phyloP scores from a whole-genome alignment of 345 rosid genomes.

The Eucalyptus erythrocorys region DNA sequence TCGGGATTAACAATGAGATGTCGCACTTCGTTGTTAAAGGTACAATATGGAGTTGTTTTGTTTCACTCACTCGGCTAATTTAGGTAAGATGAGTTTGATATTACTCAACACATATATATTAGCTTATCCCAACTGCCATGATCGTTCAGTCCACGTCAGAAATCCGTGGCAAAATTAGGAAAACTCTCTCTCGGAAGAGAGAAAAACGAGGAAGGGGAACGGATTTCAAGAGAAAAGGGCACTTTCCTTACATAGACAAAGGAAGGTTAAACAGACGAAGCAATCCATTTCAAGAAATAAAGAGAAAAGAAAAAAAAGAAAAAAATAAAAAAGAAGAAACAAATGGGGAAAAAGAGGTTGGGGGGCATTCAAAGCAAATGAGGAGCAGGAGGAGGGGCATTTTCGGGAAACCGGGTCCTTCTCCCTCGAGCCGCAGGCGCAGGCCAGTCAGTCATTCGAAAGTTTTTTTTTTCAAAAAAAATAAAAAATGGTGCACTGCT shows the following conservation, averaged over 20 bases:
- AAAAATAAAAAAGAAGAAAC: background rate
- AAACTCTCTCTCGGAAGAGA: background rate
- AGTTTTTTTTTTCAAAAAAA: background rate
- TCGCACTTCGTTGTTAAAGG: accelerated
- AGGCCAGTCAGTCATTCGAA: background rate
- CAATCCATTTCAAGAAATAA: background rate
- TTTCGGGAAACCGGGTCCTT: background rate
- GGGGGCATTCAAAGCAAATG: background rate
- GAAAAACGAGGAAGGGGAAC: background rate
- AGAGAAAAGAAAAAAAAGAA: too few species aligned
- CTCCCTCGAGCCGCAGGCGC: background rate
- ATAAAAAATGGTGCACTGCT: background rate
- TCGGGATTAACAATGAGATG: accelerated
- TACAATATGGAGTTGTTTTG: accelerated
- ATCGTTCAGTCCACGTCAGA: background rate
- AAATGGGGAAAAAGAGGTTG: background rate
- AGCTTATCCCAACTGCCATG: background rate
- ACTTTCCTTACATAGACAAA: background rate
- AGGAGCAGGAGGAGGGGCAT: background rate
- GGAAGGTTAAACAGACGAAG: background rate
- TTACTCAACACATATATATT: accelerated
- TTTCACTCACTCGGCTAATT: accelerated
- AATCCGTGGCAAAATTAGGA: background rate
- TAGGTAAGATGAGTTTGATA: background rate
- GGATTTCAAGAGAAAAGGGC: background rate